These are phyloP conservation scores for Ogataea nitratoaversa DNA, from an alignment of 805 yeast species.

Conservation along the genomic window DNA sequence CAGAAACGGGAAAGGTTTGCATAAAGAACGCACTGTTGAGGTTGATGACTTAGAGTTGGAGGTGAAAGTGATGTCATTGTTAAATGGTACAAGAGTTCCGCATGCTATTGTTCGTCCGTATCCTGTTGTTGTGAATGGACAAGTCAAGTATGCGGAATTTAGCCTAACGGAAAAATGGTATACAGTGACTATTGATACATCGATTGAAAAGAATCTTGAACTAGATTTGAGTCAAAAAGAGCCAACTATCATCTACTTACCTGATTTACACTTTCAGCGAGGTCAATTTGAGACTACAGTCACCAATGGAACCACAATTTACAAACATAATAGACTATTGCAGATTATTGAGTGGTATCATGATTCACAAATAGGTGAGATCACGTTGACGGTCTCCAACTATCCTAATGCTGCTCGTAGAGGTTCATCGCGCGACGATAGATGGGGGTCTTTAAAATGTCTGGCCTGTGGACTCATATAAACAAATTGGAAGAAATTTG, in stretches of 20 bases:
- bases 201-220: constrained; percentile 4
- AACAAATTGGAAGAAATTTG: constrained; percentile 9
- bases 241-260: constrained; percentile 65
- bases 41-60: constrained; percentile 14
- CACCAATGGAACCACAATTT: constrained; percentile 46
- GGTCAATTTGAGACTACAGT: constrained; percentile 46
- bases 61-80: constrained; percentile 9
- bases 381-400: constrained; percentile 17
- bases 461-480: constrained; percentile 32
- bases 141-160: constrained; percentile 51
- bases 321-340: constrained; percentile 44
- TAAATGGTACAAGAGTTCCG: constrained; percentile 65
- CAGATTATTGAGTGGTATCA: constrained; percentile 75
- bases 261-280: constrained; percentile 63
- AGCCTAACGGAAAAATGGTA: constrained; percentile 47
- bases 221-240: constrained; percentile 9
- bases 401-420: constrained; percentile 2
- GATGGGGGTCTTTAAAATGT: constrained; percentile 25
- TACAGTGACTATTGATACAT: constrained; percentile 39
- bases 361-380: constrained; percentile 25
- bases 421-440: constrained; percentile 3
- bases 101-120: constrained; percentile 77
- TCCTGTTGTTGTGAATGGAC: constrained; percentile 62
- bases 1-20: not conserved
- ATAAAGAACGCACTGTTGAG: constrained; percentile 1